Conservation (phyloP, 805 yeast genomes). For the Starmera dryadoides region DNA sequence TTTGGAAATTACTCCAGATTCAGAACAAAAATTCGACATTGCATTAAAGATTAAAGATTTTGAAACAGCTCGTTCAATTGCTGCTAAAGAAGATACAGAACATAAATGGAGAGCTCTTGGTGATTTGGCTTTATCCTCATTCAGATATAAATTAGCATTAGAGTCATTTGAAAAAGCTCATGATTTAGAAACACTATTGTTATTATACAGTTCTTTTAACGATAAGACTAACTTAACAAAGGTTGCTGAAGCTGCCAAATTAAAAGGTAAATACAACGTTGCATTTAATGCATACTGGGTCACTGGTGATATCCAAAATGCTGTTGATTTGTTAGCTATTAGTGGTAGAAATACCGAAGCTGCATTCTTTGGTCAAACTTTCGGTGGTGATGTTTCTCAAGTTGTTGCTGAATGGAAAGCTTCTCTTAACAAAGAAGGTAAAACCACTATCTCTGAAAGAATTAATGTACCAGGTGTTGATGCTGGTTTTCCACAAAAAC, state of each 20-base stretch:
- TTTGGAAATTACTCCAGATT: slow-evolving; percentile 71
- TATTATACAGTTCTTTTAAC: slow-evolving; percentile 78
- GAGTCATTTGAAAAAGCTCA: slow-evolving; percentile 71
- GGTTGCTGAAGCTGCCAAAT: slow-evolving; percentile 61
- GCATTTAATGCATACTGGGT: slow-evolving; percentile 93
- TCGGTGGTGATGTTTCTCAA: slow-evolving; percentile 38
- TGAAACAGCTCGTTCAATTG: slow-evolving; percentile 61
- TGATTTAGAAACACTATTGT: slow-evolving; percentile 75
- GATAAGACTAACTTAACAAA: slow-evolving; percentile 49
- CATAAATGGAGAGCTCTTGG: slow-evolving; percentile 91
- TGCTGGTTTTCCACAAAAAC: slow-evolving; percentile 26
- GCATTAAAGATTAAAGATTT: slow-evolving; percentile 75
- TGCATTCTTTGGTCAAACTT: slow-evolving; percentile 69
- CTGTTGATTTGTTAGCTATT: slow-evolving; percentile 57
- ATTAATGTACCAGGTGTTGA: slow-evolving; percentile 37
- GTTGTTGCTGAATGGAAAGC: slow-evolving; percentile 64
- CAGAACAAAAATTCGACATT: slow-evolving; percentile 87
- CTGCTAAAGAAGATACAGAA: slow-evolving; percentile 44
- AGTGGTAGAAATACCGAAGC: slow-evolving; percentile 80
- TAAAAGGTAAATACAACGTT: slow-evolving; percentile 75
- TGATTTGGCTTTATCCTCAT: slow-evolving; percentile 70
- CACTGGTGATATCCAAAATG: slow-evolving; percentile 59
- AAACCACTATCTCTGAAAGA: slow-evolving; percentile 54
- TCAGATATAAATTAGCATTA: slow-evolving; percentile 78
- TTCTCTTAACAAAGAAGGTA: slow-evolving; percentile 41